These are phyloP conservation scores for Cutaneotrichosporon arboriforme DNA, from an alignment of 1,284 basidiomycete species.

Conservation along the genomic window DNA sequence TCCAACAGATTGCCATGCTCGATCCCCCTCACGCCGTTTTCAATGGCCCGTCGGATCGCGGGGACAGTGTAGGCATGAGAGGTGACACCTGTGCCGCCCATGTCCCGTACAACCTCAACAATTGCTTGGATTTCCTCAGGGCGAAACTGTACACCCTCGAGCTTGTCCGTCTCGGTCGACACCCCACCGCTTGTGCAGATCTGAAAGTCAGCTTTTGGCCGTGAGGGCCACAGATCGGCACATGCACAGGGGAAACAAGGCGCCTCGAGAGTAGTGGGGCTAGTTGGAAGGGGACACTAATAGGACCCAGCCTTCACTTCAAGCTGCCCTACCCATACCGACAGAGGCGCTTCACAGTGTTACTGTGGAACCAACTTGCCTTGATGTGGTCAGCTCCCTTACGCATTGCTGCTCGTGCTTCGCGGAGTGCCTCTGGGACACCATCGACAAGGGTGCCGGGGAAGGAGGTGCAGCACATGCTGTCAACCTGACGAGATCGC, in stretches of 20 bases:
- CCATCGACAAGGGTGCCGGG: constrained; percentile 8
- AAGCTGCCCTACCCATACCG: no score
- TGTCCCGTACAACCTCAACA: constrained; percentile 50
- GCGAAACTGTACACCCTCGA: constrained; percentile 53
- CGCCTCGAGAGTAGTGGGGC: no score
- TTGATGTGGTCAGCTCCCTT: constrained; percentile 21
- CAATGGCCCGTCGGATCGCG: constrained; percentile 33
- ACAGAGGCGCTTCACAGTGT: no score
- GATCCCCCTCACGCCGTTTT: constrained; percentile 46
- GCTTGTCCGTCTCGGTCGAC: constrained; percentile 40
- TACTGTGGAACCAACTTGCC: no score
- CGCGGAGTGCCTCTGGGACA: neutral
- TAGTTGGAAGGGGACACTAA: no score
- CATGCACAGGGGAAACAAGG: no score
- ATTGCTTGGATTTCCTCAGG: constrained; percentile 53
- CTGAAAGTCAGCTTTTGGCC: neutral
- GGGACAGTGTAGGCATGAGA: constrained; percentile 34
- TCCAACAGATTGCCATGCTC: constrained; percentile 51
- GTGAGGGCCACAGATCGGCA: no score
- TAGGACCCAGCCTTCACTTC: no score
- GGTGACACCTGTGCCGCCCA: constrained; percentile 41
- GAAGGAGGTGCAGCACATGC: neutral
- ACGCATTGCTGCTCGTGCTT: constrained; percentile 12
- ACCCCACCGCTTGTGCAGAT: constrained; percentile 17
- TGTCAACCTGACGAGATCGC: constrained; percentile 1